Evolutionary conservation across 1,139 yeast genomes (phyloP), one percentile per base, ranked within the genome.

Genomic region (Schwanniomyces etchellsii): DNA sequence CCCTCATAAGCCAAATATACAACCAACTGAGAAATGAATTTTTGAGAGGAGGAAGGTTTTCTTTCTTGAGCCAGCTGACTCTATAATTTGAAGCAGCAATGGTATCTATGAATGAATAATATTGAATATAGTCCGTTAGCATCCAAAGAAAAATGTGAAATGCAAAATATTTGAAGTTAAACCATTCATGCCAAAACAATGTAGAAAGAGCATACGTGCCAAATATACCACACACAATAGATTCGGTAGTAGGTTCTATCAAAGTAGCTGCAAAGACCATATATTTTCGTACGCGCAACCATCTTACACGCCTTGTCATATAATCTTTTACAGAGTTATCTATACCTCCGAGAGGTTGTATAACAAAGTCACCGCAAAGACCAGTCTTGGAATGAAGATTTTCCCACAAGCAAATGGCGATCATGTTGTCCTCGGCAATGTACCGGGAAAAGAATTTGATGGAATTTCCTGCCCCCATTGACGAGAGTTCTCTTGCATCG

Each of bases 361-460:
- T 60, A 3, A 81, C 95, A 26, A 77, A 70, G 46, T 86, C 95
- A 1, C 83, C 75, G 1, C 91, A 79, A 64, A 86, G 64, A 0
- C 82, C 86, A 0, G 95, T 84, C 36, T 91, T 65, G 5, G 85
- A 86, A 22, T 48, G 37, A 17, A 84, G 78, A 36, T 57, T 58
- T 32, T 77, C 78, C 95, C 95, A 88, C 12, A 86, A 52, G 1
- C 89, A 84, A 32, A 83, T 84, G 6, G 86, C 95, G 41, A 86
- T 85, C 94, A 86, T 83, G 52, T 86, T 86, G 54, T 86, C 96
- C 49, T 86, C 96, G 3, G 95, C 95, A 47, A 88, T 86, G 52
- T 81, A 88, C 36, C 78, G 64, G 5, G 95, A 77, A 54, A 88
- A 86, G 38, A 77, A 74, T 35, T 77, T 69, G 31, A 88, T 64